Conservation (phyloP, 768 basidiomycete species). For the Amanita polypyramis region DNA sequence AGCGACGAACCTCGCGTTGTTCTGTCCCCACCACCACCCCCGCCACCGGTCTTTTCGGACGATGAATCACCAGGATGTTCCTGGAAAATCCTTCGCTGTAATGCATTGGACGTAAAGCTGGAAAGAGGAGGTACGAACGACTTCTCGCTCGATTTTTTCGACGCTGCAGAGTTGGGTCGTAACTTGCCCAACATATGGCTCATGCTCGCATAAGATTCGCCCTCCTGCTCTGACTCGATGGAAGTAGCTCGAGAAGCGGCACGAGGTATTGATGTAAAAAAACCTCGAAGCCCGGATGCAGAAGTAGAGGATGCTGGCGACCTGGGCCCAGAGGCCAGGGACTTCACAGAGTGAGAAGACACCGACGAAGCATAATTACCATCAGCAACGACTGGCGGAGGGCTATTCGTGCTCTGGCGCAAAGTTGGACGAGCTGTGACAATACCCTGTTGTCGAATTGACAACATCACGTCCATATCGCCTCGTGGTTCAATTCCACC, state of each 20-base stretch:
- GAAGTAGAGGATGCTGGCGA: conserved; percentile 26
- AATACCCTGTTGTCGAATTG: conserved; percentile 63
- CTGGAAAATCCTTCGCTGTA: conserved; percentile 24
- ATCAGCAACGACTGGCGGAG: conserved; percentile 18
- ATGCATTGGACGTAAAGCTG: conserved; percentile 16
- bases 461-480: conserved; percentile 77
- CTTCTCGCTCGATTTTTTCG: conserved; percentile 8
- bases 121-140: conserved; percentile 18
- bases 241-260: conserved; percentile 43
- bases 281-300: conserved; percentile 48
- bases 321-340: conserved; percentile 30
- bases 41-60: not conserved
- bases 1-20: conserved; percentile 23
- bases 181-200: conserved; percentile 47
- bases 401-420: conserved; percentile 18
- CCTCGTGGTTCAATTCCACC: conserved; percentile 56
- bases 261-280: conserved; percentile 48
- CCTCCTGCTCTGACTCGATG: conserved; percentile 26
- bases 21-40: conserved; percentile 25
- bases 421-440: conserved; percentile 24
- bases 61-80: conserved; percentile 12
- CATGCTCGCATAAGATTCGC: conserved; percentile 43
- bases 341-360: conserved; percentile 32
- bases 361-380: conserved; percentile 35
- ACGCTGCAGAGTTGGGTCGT: conserved; percentile 27